A percentile compares a stretch with the other conserved stretches of the same genome.
These are phyloP conservation scores for Paratinospora sagittata DNA, from an alignment of 164 flowering plant species.

Conservation along the genomic window DNA sequence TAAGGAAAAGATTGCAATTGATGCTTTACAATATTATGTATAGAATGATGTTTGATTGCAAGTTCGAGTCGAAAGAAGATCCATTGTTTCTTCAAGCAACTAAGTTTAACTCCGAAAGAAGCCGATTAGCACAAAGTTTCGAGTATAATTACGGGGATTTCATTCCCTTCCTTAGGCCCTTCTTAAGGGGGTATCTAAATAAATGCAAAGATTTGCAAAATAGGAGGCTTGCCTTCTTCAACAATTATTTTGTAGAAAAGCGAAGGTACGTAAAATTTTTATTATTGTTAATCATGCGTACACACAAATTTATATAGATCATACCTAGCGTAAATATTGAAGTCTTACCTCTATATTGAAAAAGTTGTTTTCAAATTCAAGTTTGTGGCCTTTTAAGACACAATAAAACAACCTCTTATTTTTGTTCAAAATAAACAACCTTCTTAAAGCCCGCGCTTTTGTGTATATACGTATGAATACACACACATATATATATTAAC, in stretches of 20 bases:
- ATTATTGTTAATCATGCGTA: no score
- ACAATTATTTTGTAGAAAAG: constrained; percentile 76
- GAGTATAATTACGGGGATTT: constrained; percentile 85
- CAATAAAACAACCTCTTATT: no score
- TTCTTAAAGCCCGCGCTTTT: no score
- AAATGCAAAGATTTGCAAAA: constrained; percentile 73
- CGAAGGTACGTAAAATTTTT: constrained; percentile 90
- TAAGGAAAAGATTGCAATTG: constrained; percentile 62
- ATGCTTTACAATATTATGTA: constrained; percentile 93
- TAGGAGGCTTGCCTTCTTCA: constrained; percentile 66
- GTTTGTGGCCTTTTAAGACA: no score
- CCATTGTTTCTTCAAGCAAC: constrained; percentile 55
- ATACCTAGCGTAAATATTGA: no score
- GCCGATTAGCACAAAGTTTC: constrained; percentile 76
- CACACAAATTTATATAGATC: no score
- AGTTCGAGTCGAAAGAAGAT: constrained; percentile 76
- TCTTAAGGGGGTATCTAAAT: constrained; percentile 62
- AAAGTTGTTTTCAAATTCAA: no score
- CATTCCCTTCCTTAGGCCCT: constrained; percentile 72
- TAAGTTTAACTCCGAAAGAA: constrained; percentile 75
- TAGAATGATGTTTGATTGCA: constrained; percentile 74
- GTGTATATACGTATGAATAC: no score
- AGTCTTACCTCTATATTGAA: no score
- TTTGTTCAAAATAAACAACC: no score
- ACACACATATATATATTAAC: no score